Conservation (phyloP, 1,139 yeast genomes). For the Candida mesenterica region DNA sequence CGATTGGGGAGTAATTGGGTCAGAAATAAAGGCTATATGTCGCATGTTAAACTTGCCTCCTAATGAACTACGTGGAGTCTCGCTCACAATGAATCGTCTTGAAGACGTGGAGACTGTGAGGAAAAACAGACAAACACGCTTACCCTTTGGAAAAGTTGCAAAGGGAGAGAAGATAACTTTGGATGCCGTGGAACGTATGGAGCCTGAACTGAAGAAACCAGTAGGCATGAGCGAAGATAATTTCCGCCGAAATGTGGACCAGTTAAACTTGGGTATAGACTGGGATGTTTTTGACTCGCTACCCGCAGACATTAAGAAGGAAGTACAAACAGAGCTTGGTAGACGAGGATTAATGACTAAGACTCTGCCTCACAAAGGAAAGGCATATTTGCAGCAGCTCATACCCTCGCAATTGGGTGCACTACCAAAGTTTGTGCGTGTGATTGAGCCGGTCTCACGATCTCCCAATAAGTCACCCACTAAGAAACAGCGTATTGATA, state of each 20-base stretch:
- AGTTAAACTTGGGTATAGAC: conserved; percentile 35
- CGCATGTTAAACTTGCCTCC: conserved; percentile 61
- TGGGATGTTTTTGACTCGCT: conserved; percentile 54
- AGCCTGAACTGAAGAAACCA: no score
- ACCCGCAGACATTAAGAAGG: conserved; percentile 52
- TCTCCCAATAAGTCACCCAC: conserved; percentile 19
- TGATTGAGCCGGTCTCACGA: conserved; percentile 32
- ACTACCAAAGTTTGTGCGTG: conserved; percentile 33
- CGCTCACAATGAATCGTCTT: conserved; percentile 63
- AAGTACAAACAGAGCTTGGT: conserved; percentile 44
- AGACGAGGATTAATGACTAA: conserved; percentile 26
- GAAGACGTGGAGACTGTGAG: conserved; percentile 34
- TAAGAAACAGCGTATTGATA: conserved; percentile 9
- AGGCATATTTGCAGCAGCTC: conserved; percentile 40
- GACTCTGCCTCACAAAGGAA: conserved; percentile 19
- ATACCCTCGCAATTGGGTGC: conserved; percentile 34
- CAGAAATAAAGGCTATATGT: conserved; percentile 58
- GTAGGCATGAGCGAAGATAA: no score
- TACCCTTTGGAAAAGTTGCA: conserved; percentile 29
- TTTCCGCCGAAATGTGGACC: conserved; percentile 9
- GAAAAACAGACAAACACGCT: conserved; percentile 38
- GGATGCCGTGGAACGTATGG: not conserved
- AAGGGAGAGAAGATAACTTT: not conserved
- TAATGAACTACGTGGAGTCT: conserved; percentile 72
- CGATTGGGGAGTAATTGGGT: conserved; percentile 58